phyloP scores from a whole-genome alignment of 495 filamentous ascomycete species.

The Penicillium manginii region DNA sequence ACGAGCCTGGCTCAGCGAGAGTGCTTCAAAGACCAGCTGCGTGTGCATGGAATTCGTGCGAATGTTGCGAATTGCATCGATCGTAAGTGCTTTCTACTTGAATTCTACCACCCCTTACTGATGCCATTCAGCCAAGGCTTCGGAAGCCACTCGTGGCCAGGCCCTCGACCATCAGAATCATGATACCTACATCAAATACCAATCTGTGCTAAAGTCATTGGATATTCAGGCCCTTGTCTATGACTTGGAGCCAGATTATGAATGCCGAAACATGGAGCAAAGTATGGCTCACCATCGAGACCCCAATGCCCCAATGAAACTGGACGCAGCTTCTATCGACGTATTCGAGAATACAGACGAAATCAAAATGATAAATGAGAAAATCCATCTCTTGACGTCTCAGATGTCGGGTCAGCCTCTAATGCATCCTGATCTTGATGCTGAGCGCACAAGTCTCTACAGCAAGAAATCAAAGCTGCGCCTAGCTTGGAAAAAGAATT shows the following conservation, averaged over 20 bases:
- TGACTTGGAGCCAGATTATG: conserved; percentile 26
- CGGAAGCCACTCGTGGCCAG: conserved; percentile 24
- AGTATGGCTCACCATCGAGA: conserved; percentile 32
- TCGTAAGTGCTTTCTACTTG: background rate
- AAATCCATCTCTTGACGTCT: conserved; percentile 17
- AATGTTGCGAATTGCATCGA: conserved; percentile 20
- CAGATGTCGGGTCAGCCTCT: conserved; percentile 15
- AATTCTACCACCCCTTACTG: background rate
- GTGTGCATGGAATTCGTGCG: conserved; percentile 23
- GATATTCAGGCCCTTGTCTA: conserved; percentile 26
- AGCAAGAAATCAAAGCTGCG: conserved; percentile 23
- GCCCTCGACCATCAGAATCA: conserved; percentile 27
- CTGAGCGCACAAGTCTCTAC: conserved; percentile 21
- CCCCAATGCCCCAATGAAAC: conserved; percentile 19
- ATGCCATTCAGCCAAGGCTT: conserved; percentile 23
- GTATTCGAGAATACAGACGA: conserved; percentile 20
- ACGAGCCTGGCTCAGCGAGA: conserved; percentile 22
- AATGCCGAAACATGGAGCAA: conserved; percentile 28
- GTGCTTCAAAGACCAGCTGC: conserved; percentile 23
- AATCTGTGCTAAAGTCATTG: conserved; percentile 21
- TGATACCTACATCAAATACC: conserved; percentile 30
- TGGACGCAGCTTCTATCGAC: conserved; percentile 17
- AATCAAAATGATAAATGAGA: conserved; percentile 20
- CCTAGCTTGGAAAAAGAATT: conserved; percentile 12
- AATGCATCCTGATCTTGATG: conserved; percentile 9